phyloP scores from a whole-genome alignment of 2,329 filamentous ascomycete genomes.

The Ophiostoma triangulosporum region DNA sequence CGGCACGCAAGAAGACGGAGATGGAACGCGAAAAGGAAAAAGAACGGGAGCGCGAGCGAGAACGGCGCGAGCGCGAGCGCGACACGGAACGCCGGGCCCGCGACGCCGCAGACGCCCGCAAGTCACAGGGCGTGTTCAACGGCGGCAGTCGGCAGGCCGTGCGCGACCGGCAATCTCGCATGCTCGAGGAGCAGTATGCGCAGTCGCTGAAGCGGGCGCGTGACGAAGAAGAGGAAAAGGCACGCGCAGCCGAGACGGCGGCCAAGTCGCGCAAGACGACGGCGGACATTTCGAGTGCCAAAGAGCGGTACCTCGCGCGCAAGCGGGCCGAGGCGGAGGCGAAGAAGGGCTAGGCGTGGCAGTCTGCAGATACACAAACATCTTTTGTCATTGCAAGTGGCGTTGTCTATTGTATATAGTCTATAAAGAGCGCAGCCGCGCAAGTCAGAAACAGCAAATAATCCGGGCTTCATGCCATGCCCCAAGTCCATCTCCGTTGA shows the following conservation, averaged over 20 bases:
- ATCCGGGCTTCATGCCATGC: background rate
- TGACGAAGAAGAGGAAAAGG: slow-evolving; percentile 54
- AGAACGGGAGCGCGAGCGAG: background rate
- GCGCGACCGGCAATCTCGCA: slow-evolving; percentile 61
- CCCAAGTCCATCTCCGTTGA: background rate
- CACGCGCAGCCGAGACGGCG: slow-evolving; percentile 46
- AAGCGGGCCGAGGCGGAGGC: slow-evolving; percentile 62
- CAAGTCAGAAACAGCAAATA: no score
- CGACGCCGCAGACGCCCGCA: slow-evolving; percentile 12
- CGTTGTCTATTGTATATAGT: no score
- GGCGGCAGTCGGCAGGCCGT: slow-evolving; percentile 47
- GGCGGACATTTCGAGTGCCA: slow-evolving; percentile 61
- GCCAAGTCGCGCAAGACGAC: slow-evolving; percentile 69
- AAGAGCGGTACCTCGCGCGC: slow-evolving; percentile 65
- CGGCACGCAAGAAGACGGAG: slow-evolving; percentile 44
- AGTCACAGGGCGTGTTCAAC: slow-evolving; percentile 25
- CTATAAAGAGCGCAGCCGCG: no score
- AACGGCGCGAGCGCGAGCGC: background rate
- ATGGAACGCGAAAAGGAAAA: slow-evolving; percentile 15
- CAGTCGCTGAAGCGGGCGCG: slow-evolving; percentile 57
- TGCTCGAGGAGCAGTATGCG: slow-evolving; percentile 68
- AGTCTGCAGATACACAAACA: background rate
- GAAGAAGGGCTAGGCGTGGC: slow-evolving; percentile 27
- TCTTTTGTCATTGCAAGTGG: background rate
- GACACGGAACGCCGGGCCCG: background rate